Base-by-base conservation (phyloP, 169 alveolate species). In the Fabrea salina region DNA sequence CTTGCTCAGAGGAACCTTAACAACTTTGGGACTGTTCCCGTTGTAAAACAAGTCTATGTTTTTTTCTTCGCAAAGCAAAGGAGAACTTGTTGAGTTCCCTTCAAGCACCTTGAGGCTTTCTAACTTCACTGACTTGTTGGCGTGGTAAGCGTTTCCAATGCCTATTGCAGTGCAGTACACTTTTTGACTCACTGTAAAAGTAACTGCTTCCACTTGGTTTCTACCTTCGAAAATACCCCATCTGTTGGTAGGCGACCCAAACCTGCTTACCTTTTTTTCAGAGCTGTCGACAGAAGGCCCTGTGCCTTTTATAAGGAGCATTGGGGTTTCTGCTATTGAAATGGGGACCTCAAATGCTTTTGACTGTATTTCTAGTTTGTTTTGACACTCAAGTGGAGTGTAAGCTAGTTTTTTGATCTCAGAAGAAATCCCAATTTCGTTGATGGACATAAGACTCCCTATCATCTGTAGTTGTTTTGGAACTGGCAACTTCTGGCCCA, bases 161-260 rank as follows among this genome's bases (percentile, higher is more conserved):
- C 79, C 79, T 19, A 47, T 33, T 7, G 54, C 79, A 41, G 79
- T 70, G 1, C 41, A 47, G 66, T 43, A 70, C 25, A 70, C 32
- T n/a, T 50, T 43, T 11, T 43, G 25, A 50, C 49, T 70, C 1
- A 47, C 67, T 22, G 79, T 25, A 50, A 70, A 70, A 13, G 79
- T 70, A 25, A 70, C 79, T 6, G 79, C 79, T 70, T 70, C 79
- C 16, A 70, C 30, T 70, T 70, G 66, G 30, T 70, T 70, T 27
- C 79, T 25, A 22, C 79, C 79, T 30, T 70, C 79, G 37, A 70
- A 70, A 49, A 70, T 70, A 0, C 79, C 79, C 79, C 79, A 70
- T 43, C 79, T 19, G 49, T 70, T 70, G 0, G 67, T 47, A 13
- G 79, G 79, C 13, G 79, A 66, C 67, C 49, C 49, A 25, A 70